Conservation (phyloP, 1,139 yeast genomes). For the Lodderomyces margitis region DNA sequence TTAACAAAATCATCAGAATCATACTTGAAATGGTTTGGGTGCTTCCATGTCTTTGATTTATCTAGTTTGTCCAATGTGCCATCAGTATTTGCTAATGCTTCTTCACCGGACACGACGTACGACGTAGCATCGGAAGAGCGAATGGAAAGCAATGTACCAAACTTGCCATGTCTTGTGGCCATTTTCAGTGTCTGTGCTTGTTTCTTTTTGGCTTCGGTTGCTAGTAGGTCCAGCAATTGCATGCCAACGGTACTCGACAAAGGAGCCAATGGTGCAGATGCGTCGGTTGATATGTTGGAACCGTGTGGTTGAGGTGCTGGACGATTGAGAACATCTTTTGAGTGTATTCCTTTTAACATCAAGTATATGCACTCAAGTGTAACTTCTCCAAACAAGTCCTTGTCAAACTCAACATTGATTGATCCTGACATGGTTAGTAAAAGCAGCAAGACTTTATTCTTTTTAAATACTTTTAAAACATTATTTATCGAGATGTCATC, state of each 20-base stretch:
- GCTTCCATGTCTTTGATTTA: constrained; percentile 63
- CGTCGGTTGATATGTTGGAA: constrained; percentile 4
- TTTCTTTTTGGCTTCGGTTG: constrained; percentile 56
- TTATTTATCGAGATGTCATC: constrained; percentile 71
- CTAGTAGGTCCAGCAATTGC: constrained; percentile 54
- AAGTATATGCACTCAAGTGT: constrained; percentile 70
- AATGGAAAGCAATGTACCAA: constrained; percentile 81
- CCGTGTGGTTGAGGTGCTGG: constrained; percentile 2
- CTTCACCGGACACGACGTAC: constrained; percentile 73
- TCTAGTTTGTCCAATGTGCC: constrained; percentile 60
- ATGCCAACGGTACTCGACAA: constrained; percentile 29
- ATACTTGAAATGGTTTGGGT: constrained; percentile 40
- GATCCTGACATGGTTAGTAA: constrained; percentile 67
- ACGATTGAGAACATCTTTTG: constrained; percentile 17
- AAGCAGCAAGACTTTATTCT: constrained; percentile 71
- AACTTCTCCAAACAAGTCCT: constrained; percentile 56
- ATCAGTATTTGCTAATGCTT: constrained; percentile 50
- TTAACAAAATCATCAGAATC: constrained; percentile 43
- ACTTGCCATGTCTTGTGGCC: constrained; percentile 82
- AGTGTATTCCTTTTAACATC: constrained; percentile 57
- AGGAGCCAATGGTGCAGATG: constrained; percentile 18
- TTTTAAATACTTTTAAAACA: constrained; percentile 55
- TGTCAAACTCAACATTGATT: constrained; percentile 62
- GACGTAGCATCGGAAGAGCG: constrained; percentile 57
- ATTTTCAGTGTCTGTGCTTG: constrained; percentile 48